phyloP scores from a whole-genome alignment of 306 rosid genomes.

The Prunus dulcis region DNA sequence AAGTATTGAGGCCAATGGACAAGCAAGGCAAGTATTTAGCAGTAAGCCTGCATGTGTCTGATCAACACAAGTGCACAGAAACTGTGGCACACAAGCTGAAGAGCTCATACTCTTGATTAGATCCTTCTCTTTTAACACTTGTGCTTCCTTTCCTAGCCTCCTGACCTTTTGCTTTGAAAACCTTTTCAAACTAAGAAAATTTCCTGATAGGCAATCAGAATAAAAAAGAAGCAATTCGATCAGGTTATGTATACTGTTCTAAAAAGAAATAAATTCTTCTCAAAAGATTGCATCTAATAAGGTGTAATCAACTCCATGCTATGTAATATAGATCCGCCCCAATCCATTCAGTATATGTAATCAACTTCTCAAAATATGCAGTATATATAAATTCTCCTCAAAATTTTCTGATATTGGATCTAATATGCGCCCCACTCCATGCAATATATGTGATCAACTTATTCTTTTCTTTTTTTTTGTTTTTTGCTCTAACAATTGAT shows the following conservation, averaged over 20 bases:
- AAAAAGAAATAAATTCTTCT: neutral
- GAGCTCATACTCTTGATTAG: constrained; percentile 61
- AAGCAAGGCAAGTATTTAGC: constrained; percentile 68
- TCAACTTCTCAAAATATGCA: neutral
- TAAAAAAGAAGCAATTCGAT: constrained; percentile 30
- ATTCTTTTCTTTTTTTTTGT: too few relatives aligned
- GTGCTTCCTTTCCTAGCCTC: constrained; percentile 81
- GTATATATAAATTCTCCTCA: neutral
- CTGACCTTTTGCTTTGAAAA: constrained; percentile 77
- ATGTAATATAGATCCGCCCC: neutral
- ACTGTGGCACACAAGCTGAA: constrained; percentile 69
- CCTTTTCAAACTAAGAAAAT: constrained; percentile 71
- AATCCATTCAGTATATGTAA: neutral
- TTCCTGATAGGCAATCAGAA: constrained; percentile 52
- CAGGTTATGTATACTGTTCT: constrained; percentile 26
- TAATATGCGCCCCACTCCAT: neutral
- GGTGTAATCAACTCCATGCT: too few relatives aligned
- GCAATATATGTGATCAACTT: neutral
- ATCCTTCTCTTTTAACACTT: constrained; percentile 73
- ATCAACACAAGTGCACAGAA: constrained; percentile 75
- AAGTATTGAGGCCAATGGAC: constrained; percentile 83
- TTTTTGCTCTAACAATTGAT: neutral
- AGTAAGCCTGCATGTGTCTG: constrained; percentile 68
- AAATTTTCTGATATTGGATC: constrained; percentile 5
- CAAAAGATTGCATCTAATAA: constrained; percentile 5